Evolutionary conservation across 2,329 filamentous ascomycete genomes (phyloP).

Genomic region (Sporothrix inflata): DNA sequence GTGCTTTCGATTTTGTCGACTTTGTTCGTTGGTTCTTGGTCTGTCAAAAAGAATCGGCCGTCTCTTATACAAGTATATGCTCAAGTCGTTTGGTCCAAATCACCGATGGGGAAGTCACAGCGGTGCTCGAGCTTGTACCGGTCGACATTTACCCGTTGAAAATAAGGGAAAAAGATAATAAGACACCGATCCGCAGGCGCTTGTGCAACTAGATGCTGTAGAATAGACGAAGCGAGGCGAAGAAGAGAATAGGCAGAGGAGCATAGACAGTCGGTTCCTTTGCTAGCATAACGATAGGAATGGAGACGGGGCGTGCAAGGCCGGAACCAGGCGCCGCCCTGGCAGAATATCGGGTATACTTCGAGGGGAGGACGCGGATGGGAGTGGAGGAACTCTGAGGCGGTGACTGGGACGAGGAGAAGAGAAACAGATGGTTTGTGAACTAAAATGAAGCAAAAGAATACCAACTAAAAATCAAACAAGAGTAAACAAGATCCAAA

Average conservation of each 20-base stretch:
- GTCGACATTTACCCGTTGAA: conserved; percentile 11
- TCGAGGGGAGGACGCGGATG: background rate
- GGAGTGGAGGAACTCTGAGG: background rate
- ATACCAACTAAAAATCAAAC: background rate
- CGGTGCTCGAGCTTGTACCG: background rate
- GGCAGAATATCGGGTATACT: conserved; percentile 21
- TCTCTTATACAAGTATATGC: conserved; percentile 5
- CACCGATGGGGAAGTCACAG: background rate
- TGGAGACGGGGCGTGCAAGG: background rate
- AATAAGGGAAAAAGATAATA: background rate
- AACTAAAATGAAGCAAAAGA: background rate
- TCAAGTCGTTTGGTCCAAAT: background rate
- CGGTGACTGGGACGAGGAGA: background rate
- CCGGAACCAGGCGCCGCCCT: background rate
- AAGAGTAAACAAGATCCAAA: background rate
- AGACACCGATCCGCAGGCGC: background rate
- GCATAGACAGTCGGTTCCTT: conserved; percentile 12
- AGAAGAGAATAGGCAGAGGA: conserved; percentile 17
- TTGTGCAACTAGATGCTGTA: background rate
- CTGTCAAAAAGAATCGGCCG: background rate
- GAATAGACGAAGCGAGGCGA: background rate
- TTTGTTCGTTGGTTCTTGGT: background rate
- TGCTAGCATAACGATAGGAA: background rate
- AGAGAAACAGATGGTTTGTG: background rate
- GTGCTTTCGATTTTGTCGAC: background rate